Base-by-base conservation (phyloP, 2,329 filamentous ascomycete species). In the Cyphellophora attinorum region DNA sequence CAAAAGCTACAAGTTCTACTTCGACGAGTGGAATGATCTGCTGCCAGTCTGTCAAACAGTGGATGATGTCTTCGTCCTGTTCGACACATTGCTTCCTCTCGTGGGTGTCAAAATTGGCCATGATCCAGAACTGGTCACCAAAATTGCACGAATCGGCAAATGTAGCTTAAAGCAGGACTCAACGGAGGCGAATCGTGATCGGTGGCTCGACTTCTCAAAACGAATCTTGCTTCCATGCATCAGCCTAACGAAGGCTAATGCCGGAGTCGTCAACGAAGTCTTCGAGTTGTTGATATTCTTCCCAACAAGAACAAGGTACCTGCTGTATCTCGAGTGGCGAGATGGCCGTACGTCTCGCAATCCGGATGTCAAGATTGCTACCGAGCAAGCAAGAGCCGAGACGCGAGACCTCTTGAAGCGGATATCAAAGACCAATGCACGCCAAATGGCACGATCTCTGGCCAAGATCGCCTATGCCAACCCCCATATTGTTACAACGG, bases 11-110 rank as follows among this genome's bases (percentile, higher is more conserved):
- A 76, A 82, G 19, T 96, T 93, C 55, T 98, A 98, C 58, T 95
- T 91, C 79, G 86, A 94, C 39, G 91, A 96, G 48, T 98, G 91
- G 91, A 72, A 79, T 2, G 89, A 96, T 58, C 93, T 91, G 44
- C 71, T 98, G 29, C 93, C 91, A 1, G 64, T 94, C 13, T 98
- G 91, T 53, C 88, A 93, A 55, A 82, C 70, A 2, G 76, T 94
- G 5, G 85, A 95, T 42, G 91, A 98, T 53, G 72, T 98, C 11
- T 91, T 96, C 56, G 78, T 80, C 2, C 72, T 95, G 1, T 93
- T 86, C 57, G 74, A 77, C 38, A 88, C 85, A 1, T 71, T 98
- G 14, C 65, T 95, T 29, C 93, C 91, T 45, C 64, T 89, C 15
- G 81, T 88, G 1, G 89, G 91, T 2, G 79, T 93, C 42, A 86